phyloP scores from a whole-genome alignment of 2,329 filamentous ascomycete species.

The Cephalotrichum gorgonifer region DNA sequence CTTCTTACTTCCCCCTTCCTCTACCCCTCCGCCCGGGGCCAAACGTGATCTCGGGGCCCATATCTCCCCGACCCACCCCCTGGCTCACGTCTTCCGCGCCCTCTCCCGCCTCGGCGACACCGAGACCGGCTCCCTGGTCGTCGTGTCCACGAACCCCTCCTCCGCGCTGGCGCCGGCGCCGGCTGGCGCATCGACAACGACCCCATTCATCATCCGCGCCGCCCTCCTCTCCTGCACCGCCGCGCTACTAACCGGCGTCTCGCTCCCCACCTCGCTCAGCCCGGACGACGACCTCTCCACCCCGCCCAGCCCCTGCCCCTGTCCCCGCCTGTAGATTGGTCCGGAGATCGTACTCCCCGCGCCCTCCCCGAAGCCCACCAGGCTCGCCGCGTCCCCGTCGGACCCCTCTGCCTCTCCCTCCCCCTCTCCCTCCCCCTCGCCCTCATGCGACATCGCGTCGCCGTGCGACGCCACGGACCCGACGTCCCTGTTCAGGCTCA shows the following conservation, averaged over 20 bases:
- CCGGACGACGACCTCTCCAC: constrained; percentile 42
- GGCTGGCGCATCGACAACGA: constrained; percentile 44
- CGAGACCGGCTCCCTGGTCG: constrained; percentile 43
- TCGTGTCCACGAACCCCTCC: constrained; percentile 56
- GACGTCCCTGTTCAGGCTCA: constrained; percentile 46
- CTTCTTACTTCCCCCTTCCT: too few relatives aligned
- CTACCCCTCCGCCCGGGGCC: too few relatives aligned
- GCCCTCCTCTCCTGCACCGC: constrained; percentile 43
- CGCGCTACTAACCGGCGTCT: constrained; percentile 30
- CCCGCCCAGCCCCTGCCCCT: not conserved
- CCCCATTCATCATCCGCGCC: constrained; percentile 56
- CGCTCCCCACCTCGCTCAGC: constrained; percentile 33
- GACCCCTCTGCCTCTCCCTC: constrained; percentile 30
- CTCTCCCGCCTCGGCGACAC: constrained; percentile 11
- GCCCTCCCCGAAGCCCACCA: constrained; percentile 89
- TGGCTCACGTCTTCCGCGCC: not conserved
- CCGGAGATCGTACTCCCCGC: constrained; percentile 78
- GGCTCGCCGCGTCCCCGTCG: constrained; percentile 71
- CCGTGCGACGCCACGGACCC: constrained; percentile 18
- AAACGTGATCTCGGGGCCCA: too few relatives aligned
- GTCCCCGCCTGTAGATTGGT: constrained; percentile 45
- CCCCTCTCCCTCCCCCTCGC: constrained; percentile 33
- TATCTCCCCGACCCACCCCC: not conserved
- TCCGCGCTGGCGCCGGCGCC: constrained; percentile 33
- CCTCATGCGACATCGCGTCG: constrained; percentile 22